A percentile compares a stretch with the other conserved stretches of the same genome.
These are phyloP conservation scores for Diaporthe ampelina DNA, from an alignment of 2,329 filamentous ascomycete genomes.

Conservation along the genomic window DNA sequence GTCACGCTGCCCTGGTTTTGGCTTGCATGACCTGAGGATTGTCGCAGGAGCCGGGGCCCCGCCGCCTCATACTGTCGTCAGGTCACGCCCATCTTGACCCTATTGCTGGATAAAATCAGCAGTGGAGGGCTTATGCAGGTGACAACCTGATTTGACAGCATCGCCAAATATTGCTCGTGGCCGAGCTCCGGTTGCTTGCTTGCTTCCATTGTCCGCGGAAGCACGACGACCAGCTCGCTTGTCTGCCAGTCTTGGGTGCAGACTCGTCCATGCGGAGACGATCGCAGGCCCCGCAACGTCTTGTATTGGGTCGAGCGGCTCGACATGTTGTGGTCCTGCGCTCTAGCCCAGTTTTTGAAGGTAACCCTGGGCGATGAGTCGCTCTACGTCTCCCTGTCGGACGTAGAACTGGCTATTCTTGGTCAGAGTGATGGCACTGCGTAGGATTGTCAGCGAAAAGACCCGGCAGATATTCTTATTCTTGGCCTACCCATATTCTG, in stretches of 20 bases:
- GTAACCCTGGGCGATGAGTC: slow-evolving; percentile 94
- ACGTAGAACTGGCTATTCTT: slow-evolving; percentile 99
- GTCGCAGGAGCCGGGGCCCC: not conserved
- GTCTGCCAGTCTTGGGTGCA: not conserved
- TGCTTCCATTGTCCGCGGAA: not conserved
- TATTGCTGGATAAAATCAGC: slow-evolving; percentile 10
- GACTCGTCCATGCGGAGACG: not conserved
- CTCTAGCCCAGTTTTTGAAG: slow-evolving; percentile 87
- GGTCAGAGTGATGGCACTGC: slow-evolving; percentile 91
- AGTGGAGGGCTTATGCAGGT: slow-evolving; percentile 5
- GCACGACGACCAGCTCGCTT: not conserved
- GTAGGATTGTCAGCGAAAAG: slow-evolving; percentile 20
- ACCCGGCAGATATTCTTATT: slow-evolving; percentile 1
- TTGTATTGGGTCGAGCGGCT: not conserved
- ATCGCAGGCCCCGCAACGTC: not conserved
- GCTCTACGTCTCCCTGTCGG: slow-evolving; percentile 93
- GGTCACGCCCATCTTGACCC: slow-evolving; percentile 3
- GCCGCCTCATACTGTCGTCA: not conserved
- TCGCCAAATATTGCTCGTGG: not conserved
- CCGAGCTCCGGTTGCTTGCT: not conserved
- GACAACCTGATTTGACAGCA: not conserved
- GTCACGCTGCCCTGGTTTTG: not conserved
- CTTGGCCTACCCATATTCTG: slow-evolving; percentile 88
- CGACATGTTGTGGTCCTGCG: not conserved
- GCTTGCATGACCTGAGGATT: not conserved